phyloP scores from a whole-genome alignment of 2,329 filamentous ascomycete species.

The Sclerotinia minor region DNA sequence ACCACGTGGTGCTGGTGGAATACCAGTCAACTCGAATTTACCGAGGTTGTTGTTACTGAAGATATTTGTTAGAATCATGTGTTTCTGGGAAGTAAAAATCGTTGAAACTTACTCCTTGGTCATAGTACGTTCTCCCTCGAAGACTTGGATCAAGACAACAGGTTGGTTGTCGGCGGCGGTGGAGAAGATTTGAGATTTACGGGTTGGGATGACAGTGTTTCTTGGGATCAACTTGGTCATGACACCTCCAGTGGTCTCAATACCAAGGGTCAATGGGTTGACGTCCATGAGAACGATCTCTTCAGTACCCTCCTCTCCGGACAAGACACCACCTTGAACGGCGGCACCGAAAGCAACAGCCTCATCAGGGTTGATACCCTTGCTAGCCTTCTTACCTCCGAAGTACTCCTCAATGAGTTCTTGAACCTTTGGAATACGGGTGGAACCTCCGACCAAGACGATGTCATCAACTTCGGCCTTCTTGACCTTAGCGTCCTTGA shows the following conservation, averaged over 20 bases:
- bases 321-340: slow-evolving; percentile 93
- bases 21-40: slow-evolving; percentile 97
- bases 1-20: slow-evolving; percentile 91
- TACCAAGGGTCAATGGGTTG: slow-evolving; percentile 93
- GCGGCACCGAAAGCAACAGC: slow-evolving; percentile 97
- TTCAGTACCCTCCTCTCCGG: slow-evolving; percentile 79
- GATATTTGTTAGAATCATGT: slow-evolving; percentile 2
- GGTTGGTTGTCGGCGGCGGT: slow-evolving; percentile 97
- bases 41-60: slow-evolving; percentile 91
- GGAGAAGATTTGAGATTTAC: slow-evolving; percentile 97
- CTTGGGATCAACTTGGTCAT: slow-evolving; percentile 97
- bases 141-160: slow-evolving; percentile 92
- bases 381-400: slow-evolving; percentile 91
- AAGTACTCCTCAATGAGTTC: slow-evolving; percentile 95
- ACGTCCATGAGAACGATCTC: slow-evolving; percentile 93
- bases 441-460: slow-evolving; percentile 96
- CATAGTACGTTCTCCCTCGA: slow-evolving; percentile 88
- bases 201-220: slow-evolving; percentile 91
- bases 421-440: slow-evolving; percentile 98
- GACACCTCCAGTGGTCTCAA: slow-evolving; percentile 94
- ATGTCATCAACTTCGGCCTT: slow-evolving; percentile 95
- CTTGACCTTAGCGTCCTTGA: slow-evolving; percentile 97
- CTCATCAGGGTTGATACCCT: slow-evolving; percentile 99
- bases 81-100: neutral
- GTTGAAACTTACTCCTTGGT: slow-evolving; percentile 53